phyloP scores from a whole-genome alignment of 495 filamentous ascomycete genomes.

The Aspergillus panamensis region DNA sequence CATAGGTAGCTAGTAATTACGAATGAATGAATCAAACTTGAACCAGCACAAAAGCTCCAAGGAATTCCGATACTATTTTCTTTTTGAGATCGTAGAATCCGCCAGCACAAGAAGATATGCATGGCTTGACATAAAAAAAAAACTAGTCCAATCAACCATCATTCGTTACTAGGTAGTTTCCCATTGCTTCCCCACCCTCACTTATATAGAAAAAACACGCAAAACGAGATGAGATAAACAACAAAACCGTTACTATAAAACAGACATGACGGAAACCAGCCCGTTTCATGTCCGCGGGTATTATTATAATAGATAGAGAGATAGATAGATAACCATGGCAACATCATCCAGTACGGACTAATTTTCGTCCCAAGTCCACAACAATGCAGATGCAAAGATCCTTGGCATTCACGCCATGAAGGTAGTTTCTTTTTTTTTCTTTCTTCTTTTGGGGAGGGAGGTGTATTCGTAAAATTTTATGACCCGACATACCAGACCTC shows the following conservation, averaged over 20 bases:
- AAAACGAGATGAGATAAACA: not conserved
- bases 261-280: conserved; percentile 23
- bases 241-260: not conserved
- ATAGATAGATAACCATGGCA: not conserved
- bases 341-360: too few species aligned
- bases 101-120: not conserved
- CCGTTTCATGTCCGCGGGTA: conserved; percentile 19
- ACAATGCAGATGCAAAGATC: not conserved
- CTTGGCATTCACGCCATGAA: not conserved
- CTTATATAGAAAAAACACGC: not conserved
- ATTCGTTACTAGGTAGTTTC: not conserved
- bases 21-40: not conserved
- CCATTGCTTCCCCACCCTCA: not conserved
- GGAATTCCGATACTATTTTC: not conserved
- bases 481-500: conserved; percentile 82
- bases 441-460: not conserved
- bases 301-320: conserved; percentile 7
- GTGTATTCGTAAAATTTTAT: conserved; percentile 8
- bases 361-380: too few species aligned
- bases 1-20: conserved; percentile 5
- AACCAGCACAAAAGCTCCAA: not conserved
- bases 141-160: not conserved
- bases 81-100: not conserved
- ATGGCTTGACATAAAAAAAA: not conserved
- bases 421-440: not conserved